Conservation (phyloP, 2,329 filamentous ascomycete genomes). For the Cercospora sp. region DNA sequence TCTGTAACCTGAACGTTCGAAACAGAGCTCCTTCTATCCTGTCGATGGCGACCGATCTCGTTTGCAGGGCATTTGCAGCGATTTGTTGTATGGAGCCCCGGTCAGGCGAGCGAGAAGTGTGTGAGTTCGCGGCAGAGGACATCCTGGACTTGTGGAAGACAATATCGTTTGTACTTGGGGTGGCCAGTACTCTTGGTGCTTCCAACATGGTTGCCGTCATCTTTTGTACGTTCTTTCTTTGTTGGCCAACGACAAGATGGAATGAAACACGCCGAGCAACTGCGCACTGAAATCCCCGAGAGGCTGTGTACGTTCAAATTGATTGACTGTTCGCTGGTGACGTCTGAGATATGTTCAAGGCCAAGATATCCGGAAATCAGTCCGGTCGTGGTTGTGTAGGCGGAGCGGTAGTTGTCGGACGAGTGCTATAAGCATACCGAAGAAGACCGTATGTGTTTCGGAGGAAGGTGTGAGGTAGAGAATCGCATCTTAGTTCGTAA, state of each 20-base stretch:
- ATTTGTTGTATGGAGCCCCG: slow-evolving; percentile 30
- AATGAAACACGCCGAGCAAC: background rate
- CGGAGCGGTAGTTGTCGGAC: slow-evolving; percentile 16
- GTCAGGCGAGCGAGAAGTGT: slow-evolving; percentile 29
- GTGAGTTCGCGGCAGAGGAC: background rate
- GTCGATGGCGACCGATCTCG: slow-evolving; percentile 32
- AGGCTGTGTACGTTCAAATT: background rate
- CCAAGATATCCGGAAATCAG: background rate
- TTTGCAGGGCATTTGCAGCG: slow-evolving; percentile 32
- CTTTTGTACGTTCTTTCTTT: background rate
- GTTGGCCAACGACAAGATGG: background rate
- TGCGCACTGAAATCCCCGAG: background rate
- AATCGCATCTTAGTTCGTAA: slow-evolving; percentile 20
- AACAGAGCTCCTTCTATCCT: slow-evolving; percentile 38
- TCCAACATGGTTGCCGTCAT: slow-evolving; percentile 3
- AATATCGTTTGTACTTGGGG: background rate
- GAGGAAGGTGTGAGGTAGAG: slow-evolving; percentile 2
- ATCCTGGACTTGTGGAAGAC: slow-evolving; percentile 14
- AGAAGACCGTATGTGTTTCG: slow-evolving; percentile 23
- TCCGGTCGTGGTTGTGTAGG: background rate
- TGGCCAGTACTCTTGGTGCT: background rate
- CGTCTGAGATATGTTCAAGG: background rate
- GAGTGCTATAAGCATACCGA: slow-evolving; percentile 23
- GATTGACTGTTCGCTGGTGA: background rate
- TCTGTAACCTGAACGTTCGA: slow-evolving; percentile 46